Conservation (phyloP, 495 filamentous ascomycete species). For the Daldinia bambusicola region DNA sequence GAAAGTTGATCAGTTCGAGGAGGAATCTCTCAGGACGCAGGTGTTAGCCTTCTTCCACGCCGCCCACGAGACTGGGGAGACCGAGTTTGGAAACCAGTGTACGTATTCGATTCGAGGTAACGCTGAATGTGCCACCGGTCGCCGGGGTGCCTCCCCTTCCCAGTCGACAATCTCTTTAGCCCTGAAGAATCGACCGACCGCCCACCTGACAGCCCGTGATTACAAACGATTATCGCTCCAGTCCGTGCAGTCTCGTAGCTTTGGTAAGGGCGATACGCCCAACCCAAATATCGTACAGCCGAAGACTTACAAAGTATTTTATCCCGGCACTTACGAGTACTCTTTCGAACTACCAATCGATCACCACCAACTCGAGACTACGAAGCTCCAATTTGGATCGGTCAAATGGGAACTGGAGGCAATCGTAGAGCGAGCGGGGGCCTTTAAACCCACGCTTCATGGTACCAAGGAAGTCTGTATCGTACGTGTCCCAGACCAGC, state of each 20-base stretch:
- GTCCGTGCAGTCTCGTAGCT: conserved; percentile 84
- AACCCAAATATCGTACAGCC: conserved; percentile 72
- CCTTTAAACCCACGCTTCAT: conserved; percentile 89
- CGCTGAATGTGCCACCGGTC: conserved; percentile 31
- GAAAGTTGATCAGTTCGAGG: conserved; percentile 85
- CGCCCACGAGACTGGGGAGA: conserved; percentile 64
- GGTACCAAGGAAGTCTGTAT: conserved; percentile 86
- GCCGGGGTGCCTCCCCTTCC: conserved; percentile 33
- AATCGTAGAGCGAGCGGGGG: conserved; percentile 86
- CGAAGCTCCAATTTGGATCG: conserved; percentile 85
- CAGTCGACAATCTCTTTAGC: conserved; percentile 43
- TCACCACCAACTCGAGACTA: conserved; percentile 90
- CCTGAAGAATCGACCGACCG: conserved; percentile 37
- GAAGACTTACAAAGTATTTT: conserved; percentile 90
- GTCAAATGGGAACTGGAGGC: conserved; percentile 93
- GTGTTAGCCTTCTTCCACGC: conserved; percentile 87
- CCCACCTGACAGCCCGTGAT: conserved; percentile 59
- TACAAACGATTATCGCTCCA: conserved; percentile 77
- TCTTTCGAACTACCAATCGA: conserved; percentile 95
- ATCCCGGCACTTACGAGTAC: conserved; percentile 92
- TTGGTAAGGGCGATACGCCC: conserved; percentile 79
- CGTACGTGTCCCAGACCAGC: conserved; percentile 88
- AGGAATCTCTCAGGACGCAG: conserved; percentile 78
- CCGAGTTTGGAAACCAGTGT: conserved; percentile 70
- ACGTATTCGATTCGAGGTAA: conserved; percentile 53